Percentiles rank a stretch among this genome's conserved stretches.
phyloP scores from a whole-genome alignment of 345 rosid genomes.

The Boechera retrofracta region DNA sequence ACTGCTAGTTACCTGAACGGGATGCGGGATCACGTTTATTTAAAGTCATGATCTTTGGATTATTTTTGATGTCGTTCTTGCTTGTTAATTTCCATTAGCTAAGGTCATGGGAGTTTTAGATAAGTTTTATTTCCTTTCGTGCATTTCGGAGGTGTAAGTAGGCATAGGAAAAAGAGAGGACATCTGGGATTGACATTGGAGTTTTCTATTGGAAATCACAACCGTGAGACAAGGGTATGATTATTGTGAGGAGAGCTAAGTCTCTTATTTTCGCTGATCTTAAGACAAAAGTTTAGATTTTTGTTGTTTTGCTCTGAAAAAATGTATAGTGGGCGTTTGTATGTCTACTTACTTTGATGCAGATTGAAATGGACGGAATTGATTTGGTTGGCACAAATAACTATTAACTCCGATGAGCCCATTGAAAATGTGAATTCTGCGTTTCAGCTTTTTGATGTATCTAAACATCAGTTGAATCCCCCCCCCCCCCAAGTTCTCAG shows the following conservation, averaged over 20 bases:
- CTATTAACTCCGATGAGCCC: constrained; percentile 8
- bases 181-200: background rate
- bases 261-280: constrained; percentile 14
- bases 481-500: background rate
- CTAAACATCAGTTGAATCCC: background rate
- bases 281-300: background rate
- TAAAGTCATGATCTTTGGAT: constrained; percentile 3
- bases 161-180: background rate
- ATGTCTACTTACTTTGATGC: background rate
- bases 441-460: background rate
- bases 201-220: background rate
- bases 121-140: background rate
- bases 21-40: background rate
- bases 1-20: background rate
- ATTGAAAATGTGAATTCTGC: background rate
- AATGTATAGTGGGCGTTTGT: background rate
- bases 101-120: background rate
- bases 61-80: background rate
- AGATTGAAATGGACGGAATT: background rate
- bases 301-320: constrained; percentile 8
- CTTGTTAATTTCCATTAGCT: background rate
- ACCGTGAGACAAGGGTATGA: background rate
- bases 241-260: background rate
- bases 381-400: background rate
- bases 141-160: constrained; percentile 4